Percentiles rank a stretch among this genome's conserved stretches.
phyloP scores from a whole-genome alignment of 2,329 filamentous ascomycete species.

The Talaromyces funiculosus region DNA sequence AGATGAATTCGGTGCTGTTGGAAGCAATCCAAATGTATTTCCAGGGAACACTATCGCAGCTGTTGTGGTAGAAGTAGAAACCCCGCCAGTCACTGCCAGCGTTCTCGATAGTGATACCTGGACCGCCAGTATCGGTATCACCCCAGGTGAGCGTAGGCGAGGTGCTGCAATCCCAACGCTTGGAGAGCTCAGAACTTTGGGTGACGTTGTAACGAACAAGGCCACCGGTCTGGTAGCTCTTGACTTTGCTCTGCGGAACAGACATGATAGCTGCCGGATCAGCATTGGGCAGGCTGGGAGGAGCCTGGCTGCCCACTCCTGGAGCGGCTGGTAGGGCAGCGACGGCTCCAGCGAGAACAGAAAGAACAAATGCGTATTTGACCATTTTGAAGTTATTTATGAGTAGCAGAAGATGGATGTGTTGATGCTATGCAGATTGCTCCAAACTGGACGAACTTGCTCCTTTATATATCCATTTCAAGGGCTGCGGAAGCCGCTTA shows the following conservation, averaged over 20 bases:
- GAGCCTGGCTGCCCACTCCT: neutral
- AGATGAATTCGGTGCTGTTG: conserved; percentile 2
- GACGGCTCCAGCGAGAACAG: neutral
- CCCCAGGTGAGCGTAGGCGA: conserved; percentile 7
- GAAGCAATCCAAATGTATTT: conserved; percentile 10
- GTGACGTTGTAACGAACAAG: conserved; percentile 4
- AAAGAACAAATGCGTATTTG: neutral
- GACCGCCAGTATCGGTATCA: conserved; percentile 4
- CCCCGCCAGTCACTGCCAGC: neutral
- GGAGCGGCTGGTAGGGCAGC: neutral
- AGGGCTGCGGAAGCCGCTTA: neutral
- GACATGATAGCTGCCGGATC: neutral
- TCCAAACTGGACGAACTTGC: neutral
- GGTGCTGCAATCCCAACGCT: conserved; percentile 6
- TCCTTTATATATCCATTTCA: neutral
- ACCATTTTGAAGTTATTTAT: neutral
- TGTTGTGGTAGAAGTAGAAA: conserved; percentile 9
- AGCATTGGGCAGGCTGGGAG: conserved; percentile 6
- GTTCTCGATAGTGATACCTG: conserved; percentile 7
- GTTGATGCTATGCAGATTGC: neutral
- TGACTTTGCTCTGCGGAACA: conserved; percentile 2
- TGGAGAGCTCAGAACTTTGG: neutral
- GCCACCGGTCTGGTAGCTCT: conserved; percentile 5
- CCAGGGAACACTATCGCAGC: conserved; percentile 5
- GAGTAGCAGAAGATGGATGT: neutral